Evolutionary conservation across 2,329 filamentous ascomycete genomes (phyloP).

Genomic region (Herpomyces periplanetae): DNA sequence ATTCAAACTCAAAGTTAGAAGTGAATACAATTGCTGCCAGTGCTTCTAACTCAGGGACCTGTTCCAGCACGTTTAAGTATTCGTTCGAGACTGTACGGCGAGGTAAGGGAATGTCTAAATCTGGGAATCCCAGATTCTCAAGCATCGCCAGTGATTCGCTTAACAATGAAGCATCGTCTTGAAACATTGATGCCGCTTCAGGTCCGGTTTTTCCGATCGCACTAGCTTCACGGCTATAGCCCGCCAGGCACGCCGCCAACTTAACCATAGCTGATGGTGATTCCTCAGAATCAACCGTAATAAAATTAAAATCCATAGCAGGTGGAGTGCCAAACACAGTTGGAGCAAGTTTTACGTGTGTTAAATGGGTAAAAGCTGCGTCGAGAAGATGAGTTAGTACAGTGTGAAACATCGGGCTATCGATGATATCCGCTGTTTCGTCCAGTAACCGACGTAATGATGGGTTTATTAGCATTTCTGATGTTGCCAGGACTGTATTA

Average conservation of each 20-base stretch:
- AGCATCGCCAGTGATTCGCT: background rate
- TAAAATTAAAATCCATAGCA: constrained; percentile 6
- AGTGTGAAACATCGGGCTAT: constrained; percentile 59
- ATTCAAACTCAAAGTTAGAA: constrained; percentile 35
- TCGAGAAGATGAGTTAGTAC: constrained; percentile 60
- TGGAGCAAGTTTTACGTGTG: constrained; percentile 40
- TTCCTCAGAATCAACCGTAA: constrained; percentile 5
- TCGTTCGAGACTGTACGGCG: constrained; percentile 8
- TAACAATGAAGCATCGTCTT: constrained; percentile 2
- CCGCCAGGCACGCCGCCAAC: constrained; percentile 56
- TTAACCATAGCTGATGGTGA: constrained; percentile 16
- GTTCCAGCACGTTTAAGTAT: constrained; percentile 24
- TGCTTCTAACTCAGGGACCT: constrained; percentile 31
- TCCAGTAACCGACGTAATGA: constrained; percentile 51
- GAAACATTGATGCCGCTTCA: constrained; percentile 12
- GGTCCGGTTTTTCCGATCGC: constrained; percentile 38
- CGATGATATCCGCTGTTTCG: constrained; percentile 76
- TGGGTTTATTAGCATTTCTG: constrained; percentile 10
- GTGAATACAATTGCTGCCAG: constrained; percentile 62
- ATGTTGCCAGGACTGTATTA: constrained; percentile 10
- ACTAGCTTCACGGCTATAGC: constrained; percentile 65
- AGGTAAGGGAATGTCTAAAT: constrained; percentile 5
- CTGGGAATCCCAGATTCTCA: background rate
- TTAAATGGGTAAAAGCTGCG: constrained; percentile 40
- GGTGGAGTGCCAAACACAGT: constrained; percentile 8